Evolutionary conservation across 2,329 filamentous ascomycete genomes (phyloP), one percentile per base, ranked within the genome.

Genomic region (Fusarium coicis): DNA sequence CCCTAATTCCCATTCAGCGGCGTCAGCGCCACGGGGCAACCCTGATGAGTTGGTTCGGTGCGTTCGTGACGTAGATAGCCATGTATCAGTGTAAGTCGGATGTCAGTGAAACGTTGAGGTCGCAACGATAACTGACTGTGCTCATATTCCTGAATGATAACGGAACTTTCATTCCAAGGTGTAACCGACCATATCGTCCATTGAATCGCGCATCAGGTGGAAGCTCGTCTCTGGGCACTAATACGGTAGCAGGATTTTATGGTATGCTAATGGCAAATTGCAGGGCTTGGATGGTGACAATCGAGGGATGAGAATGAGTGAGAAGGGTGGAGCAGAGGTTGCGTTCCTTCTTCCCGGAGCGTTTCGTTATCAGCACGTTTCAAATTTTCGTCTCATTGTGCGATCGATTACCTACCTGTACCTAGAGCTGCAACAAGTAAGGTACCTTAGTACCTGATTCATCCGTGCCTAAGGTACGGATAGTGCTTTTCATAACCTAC

Each of bases 1-100:
- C 47, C 66, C 61, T 63, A 60, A 49, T 53, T 73, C 61, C 53
- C 44, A 63, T 71, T 71, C 70, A 53, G 49, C 70, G 54, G 70
- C 39, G 55, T 64, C 66, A 53, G 36, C 57, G 65, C 65, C 60
- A 73, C 60, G 12, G 44, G 54, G 55, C 42, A 72, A 60, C 60
- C 70, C 52, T 72, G 68, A 58, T 50, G 54, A 59, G 52, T 23
- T 40, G 46, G 36, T 54, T 68, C 42, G 46, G 55, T 32, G 32
- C 32, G 26, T 62, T 62, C 19, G 47, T 28, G 55, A 54, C 68
- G 42, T 28, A 18, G 49, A 32, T n/a, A 43, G 55, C 28, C n/a
- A 68, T 34, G 43, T 62, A 32, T 49, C 56, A 58, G 55, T 49
- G 44, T 46, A 52, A 42, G 44, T 46, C 36, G 53, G 40, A 37